Base-by-base conservation (phyloP, 345 rosid genomes). In the Cardamine chenopodiifolia region DNA sequence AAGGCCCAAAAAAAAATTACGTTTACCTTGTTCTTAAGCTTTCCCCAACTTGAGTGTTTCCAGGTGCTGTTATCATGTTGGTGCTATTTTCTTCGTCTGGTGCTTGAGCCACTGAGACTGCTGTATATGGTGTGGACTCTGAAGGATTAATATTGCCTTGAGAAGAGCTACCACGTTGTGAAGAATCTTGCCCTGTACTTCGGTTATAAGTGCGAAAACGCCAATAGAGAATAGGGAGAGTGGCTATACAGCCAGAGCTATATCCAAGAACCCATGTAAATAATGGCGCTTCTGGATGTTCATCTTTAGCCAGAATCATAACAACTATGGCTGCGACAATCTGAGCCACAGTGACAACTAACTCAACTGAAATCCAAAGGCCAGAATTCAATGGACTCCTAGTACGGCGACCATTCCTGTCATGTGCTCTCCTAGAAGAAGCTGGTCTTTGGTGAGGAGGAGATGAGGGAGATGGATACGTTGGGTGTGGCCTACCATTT, bases 311-410 rank as follows among this genome's bases (percentile, higher is more conserved):
- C 60, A 86, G 56, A 29, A 82, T 74, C 71, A 89, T 80, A 56
- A 92, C 93, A 10, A 89, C 88, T 19, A 88, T 66, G 66, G 96
- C 90, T 34, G 97, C 97, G 64, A 89, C 72, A 71, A 92, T 88
- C 82, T 92, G 97, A 68, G 88, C 77, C 47, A 92, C 58, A 2
- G 93, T 88, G 49, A 86, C 83, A 71, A 85, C 79, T 49, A 88
- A 79, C 88, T 92, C 97, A 26, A 86, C 85, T 15, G 90, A 88
- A 69, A 92, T 92, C 97, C 96, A 92, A 56, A 89, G 68, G 31
- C 86, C 92, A 62, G 97, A 89, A 74, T 89, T 89, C 81, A 92
- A 72, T 2, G 96, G 97, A 83, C 92, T 92, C 79, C 90, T 79
- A 10, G 5, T 68, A 45, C 17, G 77, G n/a, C 70, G 84, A 65